phyloP scores from a whole-genome alignment of 192 early-diverging fungal species.

The Coemansia pectinata region DNA sequence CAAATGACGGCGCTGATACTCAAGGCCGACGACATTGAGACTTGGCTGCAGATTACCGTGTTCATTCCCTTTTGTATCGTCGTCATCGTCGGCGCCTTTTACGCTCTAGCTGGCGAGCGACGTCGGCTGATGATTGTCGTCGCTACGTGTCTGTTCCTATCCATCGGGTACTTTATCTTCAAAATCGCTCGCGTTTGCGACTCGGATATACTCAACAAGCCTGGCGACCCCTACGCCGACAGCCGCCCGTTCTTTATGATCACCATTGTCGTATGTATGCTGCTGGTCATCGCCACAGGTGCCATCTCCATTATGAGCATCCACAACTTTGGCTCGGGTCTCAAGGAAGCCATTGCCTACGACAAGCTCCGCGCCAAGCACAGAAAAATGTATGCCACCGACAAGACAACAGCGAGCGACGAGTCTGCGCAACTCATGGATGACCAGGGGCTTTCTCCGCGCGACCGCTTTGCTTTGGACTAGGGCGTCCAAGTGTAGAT shows the following conservation, averaged over 20 bases:
- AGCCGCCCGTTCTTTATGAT: conserved; percentile 50
- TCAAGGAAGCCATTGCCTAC: conserved; percentile 50
- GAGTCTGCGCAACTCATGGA: conserved; percentile 15
- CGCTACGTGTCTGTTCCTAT: conserved; percentile 15
- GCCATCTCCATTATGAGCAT: conserved; percentile 34
- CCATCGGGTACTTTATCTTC: conserved; percentile 53
- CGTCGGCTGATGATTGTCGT: conserved; percentile 32
- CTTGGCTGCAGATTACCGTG: conserved; percentile 50
- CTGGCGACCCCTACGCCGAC: conserved; percentile 46
- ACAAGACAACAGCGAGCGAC: conserved; percentile 8
- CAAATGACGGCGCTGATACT: conserved; percentile 64
- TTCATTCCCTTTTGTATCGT: conserved; percentile 40
- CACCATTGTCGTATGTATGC: conserved; percentile 36
- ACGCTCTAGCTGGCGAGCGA: conserved; percentile 35
- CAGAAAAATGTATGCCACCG: conserved; percentile 22
- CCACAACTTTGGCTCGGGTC: conserved; percentile 45
- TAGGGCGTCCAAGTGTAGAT: conserved; percentile 8
- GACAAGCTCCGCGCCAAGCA: conserved; percentile 39
- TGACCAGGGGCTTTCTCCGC: conserved; percentile 5
- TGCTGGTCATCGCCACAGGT: conserved; percentile 36
- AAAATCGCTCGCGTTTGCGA: conserved; percentile 47
- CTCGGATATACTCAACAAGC: conserved; percentile 23
- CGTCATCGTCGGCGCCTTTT: conserved; percentile 25
- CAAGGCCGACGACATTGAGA: conserved; percentile 36
- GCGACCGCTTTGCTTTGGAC: conserved; percentile 37